These are phyloP conservation scores for Theileria sp. DNA, from an alignment of 169 alveolate species.

Conservation along the genomic window DNA sequence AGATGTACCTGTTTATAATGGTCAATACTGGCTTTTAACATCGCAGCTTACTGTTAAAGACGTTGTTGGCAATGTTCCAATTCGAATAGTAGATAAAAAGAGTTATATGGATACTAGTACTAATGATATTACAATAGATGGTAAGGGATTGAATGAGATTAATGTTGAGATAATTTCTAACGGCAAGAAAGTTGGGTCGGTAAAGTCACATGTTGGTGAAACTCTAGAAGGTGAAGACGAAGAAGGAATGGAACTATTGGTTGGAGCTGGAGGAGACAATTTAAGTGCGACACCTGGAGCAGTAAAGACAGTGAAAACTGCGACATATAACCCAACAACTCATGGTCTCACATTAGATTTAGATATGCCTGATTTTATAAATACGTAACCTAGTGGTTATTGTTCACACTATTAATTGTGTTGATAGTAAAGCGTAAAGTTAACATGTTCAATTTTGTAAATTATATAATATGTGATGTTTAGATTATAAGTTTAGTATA, in stretches of 20 bases:
- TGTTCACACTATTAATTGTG: background rate
- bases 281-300: slow-evolving; percentile 59
- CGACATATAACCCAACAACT: slow-evolving; percentile 42
- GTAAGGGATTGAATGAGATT: background rate
- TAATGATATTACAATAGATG: slow-evolving; percentile 18
- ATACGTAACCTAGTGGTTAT: background rate
- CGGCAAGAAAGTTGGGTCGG: slow-evolving; percentile 16
- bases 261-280: slow-evolving; percentile 14
- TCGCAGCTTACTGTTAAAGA: slow-evolving; percentile 49
- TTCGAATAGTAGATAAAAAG: background rate
- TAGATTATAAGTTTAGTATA: background rate
- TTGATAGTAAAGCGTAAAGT: background rate
- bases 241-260: slow-evolving; percentile 1
- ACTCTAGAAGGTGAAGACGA: slow-evolving; percentile 14
- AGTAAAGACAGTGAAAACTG: slow-evolving; percentile 30
- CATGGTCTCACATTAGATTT: slow-evolving; percentile 50
- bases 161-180: background rate
- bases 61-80: slow-evolving; percentile 40
- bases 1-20: slow-evolving; percentile 64
- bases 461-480: background rate
- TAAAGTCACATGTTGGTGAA: slow-evolving; percentile 1
- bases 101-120: background rate
- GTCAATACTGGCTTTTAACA: slow-evolving; percentile 62
- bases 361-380: slow-evolving; percentile 56
- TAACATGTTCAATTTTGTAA: background rate